Evolutionary conservation across 495 filamentous ascomycete species (phyloP).

Genomic region (Tuber calosporum): DNA sequence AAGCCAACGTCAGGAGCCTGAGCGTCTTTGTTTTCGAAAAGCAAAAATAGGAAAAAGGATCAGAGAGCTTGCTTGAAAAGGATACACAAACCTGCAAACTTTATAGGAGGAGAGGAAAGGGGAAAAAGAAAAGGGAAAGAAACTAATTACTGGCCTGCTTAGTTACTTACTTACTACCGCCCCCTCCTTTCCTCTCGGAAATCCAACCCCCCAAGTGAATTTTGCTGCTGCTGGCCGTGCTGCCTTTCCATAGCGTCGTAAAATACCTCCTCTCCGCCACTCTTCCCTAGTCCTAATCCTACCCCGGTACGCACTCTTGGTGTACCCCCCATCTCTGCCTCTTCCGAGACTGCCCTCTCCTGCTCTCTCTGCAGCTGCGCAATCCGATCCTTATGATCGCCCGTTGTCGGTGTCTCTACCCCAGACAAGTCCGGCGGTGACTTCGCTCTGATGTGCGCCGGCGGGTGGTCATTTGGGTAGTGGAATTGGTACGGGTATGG

Average conservation of each 20-base stretch:
- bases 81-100: neutral
- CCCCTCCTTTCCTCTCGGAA: conserved; percentile 5
- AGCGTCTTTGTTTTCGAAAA: neutral
- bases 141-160: neutral
- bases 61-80: neutral
- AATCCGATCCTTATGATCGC: conserved; percentile 25
- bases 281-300: neutral
- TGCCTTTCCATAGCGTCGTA: conserved; percentile 5
- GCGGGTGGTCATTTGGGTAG: conserved; percentile 34
- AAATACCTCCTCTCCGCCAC: neutral
- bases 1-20: neutral
- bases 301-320: neutral
- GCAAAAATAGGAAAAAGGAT: neutral
- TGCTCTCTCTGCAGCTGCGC: conserved; percentile 29
- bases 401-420: conserved; percentile 24
- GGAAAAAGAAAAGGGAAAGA: too few species aligned
- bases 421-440: conserved; percentile 26
- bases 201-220: neutral
- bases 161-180: neutral
- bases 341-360: conserved; percentile 33
- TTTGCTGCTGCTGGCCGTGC: neutral
- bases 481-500: conserved; percentile 57
- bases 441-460: conserved; percentile 26
- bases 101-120: neutral
- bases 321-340: conserved; percentile 4